Evolutionary conservation across 1,284 basidiomycete genomes (phyloP).

Genomic region (Tylopilus orsonianus): DNA sequence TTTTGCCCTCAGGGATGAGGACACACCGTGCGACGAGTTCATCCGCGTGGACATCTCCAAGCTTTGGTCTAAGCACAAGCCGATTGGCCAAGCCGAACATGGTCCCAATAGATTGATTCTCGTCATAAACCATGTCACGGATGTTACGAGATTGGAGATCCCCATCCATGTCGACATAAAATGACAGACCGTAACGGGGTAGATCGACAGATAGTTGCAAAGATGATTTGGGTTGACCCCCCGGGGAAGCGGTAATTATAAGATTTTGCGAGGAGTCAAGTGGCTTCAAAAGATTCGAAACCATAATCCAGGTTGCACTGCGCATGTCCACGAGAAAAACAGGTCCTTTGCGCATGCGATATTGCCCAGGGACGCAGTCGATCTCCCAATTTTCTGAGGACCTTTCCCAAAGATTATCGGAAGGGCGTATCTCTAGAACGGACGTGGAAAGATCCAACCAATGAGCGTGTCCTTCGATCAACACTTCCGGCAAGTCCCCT

Average conservation of each 20-base stretch:
- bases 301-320: constrained; percentile 34
- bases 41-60: neutral
- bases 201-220: constrained; percentile 36
- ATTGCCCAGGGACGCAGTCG: constrained; percentile 3
- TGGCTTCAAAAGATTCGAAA: constrained; percentile 29
- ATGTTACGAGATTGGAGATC: constrained; percentile 30
- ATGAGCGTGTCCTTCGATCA: constrained; percentile 38
- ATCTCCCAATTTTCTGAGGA: constrained; percentile 24
- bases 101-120: constrained; percentile 1
- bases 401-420: constrained; percentile 23
- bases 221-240: constrained; percentile 8
- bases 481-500: constrained; percentile 38
- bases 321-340: constrained; percentile 32
- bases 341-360: constrained; percentile 21
- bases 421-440: constrained; percentile 40
- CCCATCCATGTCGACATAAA: constrained; percentile 30
- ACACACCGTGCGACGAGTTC: neutral
- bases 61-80: constrained; percentile 2
- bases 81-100: neutral
- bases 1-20: constrained; percentile 2
- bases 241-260: constrained; percentile 17
- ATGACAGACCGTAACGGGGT: constrained; percentile 42
- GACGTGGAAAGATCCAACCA: constrained; percentile 38
- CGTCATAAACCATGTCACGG: constrained; percentile 1
- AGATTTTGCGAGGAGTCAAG: constrained; percentile 37